Base-by-base conservation (phyloP, 768 basidiomycete genomes). In the Termitomyces sp. region DNA sequence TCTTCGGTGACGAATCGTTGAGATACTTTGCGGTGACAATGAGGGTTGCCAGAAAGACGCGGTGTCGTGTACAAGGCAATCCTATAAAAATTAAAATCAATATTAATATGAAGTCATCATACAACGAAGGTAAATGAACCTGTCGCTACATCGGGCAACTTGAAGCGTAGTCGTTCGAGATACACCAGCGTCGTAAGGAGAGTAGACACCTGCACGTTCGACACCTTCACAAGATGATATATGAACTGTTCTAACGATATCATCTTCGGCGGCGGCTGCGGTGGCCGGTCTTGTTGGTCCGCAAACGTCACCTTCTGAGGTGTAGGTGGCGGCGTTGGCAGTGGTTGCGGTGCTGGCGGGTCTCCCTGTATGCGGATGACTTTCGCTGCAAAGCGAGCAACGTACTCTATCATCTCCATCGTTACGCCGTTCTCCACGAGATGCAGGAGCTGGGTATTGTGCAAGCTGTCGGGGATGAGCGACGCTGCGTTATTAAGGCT, bases 21-120 rank as follows among this genome's bases (percentile, higher is more conserved):
- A 98, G 85, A 73, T 98, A 98, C 76, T 99, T 99, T 62, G 94
- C 89, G 26, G 96, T 87, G 44, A 93, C 90, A 73, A 99, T 98
- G 66, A 99, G 88, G 1, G 91, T 88, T 26, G 96, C 96, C 65
- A 99, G 83, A 75, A 99, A 98, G 55, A 99, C 89, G 50, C 96
- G 88, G 69, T 98, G 96, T 38, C 93, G 85, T 23, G 96, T 96
- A 72, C 94, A 97, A 26, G 89, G 83, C 79, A 94, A 87, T 50
- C 78, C 79, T 94, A 81, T 79, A 60, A 20, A 35, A 53, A 14
- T n/a, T 9, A 43, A 28, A 20, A 43, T 12, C 2, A 20, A 43
- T 12, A 2, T 18, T 36, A 55, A 3, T 54, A 62, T 59, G 20
- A 58, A 59, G 18, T 38, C 23, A 56, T 18, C 50, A 14, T 36